Evolutionary conservation across 495 filamentous ascomycete genomes (phyloP).

Genomic region (Aspergillus campestris): DNA sequence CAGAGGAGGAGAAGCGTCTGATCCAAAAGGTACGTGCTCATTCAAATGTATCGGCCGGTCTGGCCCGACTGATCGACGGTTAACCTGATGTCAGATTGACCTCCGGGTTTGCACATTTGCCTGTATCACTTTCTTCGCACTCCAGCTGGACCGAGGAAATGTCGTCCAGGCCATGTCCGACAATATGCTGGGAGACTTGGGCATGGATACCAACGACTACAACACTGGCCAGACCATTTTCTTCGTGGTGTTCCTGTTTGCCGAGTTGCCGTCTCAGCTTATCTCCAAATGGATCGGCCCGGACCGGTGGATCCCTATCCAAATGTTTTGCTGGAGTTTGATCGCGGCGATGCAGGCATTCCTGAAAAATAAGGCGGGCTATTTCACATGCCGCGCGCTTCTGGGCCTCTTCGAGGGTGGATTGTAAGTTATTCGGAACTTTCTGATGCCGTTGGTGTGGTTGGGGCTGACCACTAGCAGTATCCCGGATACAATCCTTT

Average conservation of each 20-base stretch:
- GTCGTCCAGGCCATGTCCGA: constrained; percentile 63
- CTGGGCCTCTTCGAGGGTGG: constrained; percentile 72
- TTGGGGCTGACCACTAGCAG: constrained; percentile 7
- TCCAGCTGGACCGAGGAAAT: constrained; percentile 75
- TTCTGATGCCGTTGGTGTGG: constrained; percentile 14
- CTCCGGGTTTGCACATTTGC: constrained; percentile 51
- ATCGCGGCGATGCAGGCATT: constrained; percentile 62
- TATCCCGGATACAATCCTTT: constrained; percentile 49
- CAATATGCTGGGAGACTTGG: constrained; percentile 53
- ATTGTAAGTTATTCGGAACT: constrained; percentile 34
- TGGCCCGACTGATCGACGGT: background rate
- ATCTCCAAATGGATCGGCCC: constrained; percentile 68
- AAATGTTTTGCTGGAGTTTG: constrained; percentile 72
- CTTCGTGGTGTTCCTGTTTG: constrained; percentile 52
- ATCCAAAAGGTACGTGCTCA: constrained; percentile 48
- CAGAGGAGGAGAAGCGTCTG: constrained; percentile 58
- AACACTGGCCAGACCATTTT: constrained; percentile 73
- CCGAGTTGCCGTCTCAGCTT: constrained; percentile 68
- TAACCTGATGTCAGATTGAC: constrained; percentile 37
- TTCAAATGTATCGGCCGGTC: no score
- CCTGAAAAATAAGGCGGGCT: constrained; percentile 50
- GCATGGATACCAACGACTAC: constrained; percentile 65
- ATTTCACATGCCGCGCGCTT: constrained; percentile 54
- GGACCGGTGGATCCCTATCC: constrained; percentile 76
- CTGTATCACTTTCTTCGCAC: constrained; percentile 74